Conservation (phyloP, 306 rosid genomes). For the Alnus glutinosa region DNA sequence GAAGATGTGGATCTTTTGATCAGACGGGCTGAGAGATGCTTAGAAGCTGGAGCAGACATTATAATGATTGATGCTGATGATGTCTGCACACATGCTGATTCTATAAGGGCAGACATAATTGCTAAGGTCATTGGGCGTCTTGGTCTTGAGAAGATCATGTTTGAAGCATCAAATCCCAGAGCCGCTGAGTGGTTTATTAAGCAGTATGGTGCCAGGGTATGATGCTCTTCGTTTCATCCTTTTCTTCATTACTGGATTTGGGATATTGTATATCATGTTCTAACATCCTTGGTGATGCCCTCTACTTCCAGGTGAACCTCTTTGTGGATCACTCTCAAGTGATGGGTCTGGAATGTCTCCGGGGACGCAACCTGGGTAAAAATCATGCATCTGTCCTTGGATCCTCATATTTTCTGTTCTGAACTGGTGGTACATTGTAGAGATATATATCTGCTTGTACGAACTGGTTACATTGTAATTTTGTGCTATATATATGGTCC, state of each 20-base stretch:
- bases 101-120: slow-evolving; percentile 70
- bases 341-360: slow-evolving; percentile 84
- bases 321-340: slow-evolving; percentile 86
- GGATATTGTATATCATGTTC: not conserved
- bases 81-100: slow-evolving; percentile 58
- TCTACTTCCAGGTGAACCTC: slow-evolving; percentile 74
- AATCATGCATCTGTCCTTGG: slow-evolving; percentile 73
- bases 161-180: slow-evolving; percentile 80
- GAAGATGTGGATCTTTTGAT: slow-evolving; percentile 88
- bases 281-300: not conserved
- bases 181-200: slow-evolving; percentile 89
- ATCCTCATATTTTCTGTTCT: slow-evolving; percentile 57
- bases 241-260: not conserved
- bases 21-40: slow-evolving; percentile 90
- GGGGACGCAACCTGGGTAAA: slow-evolving; percentile 78
- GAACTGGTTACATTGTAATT: slow-evolving; percentile 2
- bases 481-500: not conserved
- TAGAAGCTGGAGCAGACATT: slow-evolving; percentile 98
- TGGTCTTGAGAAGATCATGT: slow-evolving; percentile 91
- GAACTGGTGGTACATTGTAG: slow-evolving; percentile 18
- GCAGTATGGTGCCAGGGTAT: slow-evolving; percentile 83
- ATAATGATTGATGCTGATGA: slow-evolving; percentile 83
- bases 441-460: not conserved
- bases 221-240: not conserved
- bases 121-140: slow-evolving; percentile 88